Evolutionary conservation across 768 basidiomycete genomes (phyloP).

Genomic region (Russula olivacea): DNA sequence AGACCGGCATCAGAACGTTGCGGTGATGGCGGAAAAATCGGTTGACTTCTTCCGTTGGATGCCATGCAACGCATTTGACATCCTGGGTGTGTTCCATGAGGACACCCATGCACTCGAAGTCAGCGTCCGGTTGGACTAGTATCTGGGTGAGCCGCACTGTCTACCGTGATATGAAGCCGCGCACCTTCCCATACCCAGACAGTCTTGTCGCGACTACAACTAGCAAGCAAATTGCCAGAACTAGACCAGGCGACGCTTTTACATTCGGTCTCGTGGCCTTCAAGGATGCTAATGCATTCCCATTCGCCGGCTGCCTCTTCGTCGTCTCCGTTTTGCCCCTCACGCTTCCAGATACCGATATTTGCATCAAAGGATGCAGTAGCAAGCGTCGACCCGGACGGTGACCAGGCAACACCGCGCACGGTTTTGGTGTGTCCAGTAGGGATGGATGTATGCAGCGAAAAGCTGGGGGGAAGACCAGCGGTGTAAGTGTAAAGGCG

Average conservation of each 20-base stretch:
- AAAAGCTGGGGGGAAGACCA: constrained; percentile 38
- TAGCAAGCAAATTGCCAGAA: constrained; percentile 67
- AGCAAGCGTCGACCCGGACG: constrained; percentile 78
- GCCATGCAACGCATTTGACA: constrained; percentile 93
- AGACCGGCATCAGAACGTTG: constrained; percentile 22
- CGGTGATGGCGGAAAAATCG: constrained; percentile 2
- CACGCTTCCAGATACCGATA: constrained; percentile 85
- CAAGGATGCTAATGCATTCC: constrained; percentile 82
- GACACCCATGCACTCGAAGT: constrained; percentile 93
- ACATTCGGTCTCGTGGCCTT: constrained; percentile 97
- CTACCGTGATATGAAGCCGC: constrained; percentile 17
- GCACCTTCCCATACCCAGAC: constrained; percentile 99
- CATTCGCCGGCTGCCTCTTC: constrained; percentile 46
- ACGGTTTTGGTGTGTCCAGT: constrained; percentile 89
- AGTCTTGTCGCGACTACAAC: constrained; percentile 93
- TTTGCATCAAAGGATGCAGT: constrained; percentile 93
- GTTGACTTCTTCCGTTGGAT: constrained; percentile 81
- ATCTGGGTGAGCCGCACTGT: constrained; percentile 1
- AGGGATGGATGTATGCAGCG: constrained; percentile 56
- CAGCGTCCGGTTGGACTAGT: constrained; percentile 80
- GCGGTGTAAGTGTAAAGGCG: constrained; percentile 67
- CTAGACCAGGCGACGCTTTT: constrained; percentile 46
- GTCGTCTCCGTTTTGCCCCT: constrained; percentile 39
- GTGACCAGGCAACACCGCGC: constrained; percentile 81
- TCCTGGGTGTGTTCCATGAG: constrained; percentile 97